Evolutionary conservation across 345 rosid species (phyloP).

Genomic region (Rhodomyrtus tomentosa): DNA sequence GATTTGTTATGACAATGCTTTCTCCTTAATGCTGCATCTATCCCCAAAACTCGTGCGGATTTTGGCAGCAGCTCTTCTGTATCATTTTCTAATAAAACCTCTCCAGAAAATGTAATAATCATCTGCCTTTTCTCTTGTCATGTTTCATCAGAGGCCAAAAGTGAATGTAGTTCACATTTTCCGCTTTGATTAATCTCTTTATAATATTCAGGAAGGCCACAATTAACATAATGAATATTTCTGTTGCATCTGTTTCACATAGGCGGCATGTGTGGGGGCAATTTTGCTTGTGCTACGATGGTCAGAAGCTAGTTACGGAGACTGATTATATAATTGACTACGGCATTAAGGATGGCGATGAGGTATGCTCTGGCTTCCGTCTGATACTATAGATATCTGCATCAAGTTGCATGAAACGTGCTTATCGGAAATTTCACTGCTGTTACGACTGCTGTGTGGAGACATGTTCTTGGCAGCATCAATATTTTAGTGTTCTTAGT

Average conservation of each 20-base stretch:
- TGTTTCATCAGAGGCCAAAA: not conserved
- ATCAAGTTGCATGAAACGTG: not conserved
- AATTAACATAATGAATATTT: not conserved
- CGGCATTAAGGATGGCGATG: constrained; percentile 79
- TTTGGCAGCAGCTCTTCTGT: not conserved
- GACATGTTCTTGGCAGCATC: not conserved
- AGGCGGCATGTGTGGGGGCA: constrained; percentile 95
- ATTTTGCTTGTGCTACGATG: constrained; percentile 60
- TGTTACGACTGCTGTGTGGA: not conserved
- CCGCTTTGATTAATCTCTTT: not conserved
- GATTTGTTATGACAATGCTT: not conserved
- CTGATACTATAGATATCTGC: not conserved
- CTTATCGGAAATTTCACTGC: not conserved
- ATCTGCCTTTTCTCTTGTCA: not conserved
- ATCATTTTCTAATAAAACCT: not conserved
- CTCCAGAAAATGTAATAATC: not conserved
- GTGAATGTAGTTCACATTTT: not conserved
- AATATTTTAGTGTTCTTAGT: not conserved
- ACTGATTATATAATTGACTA: constrained; percentile 31
- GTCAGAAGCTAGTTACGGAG: constrained; percentile 44
- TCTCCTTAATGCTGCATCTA: not conserved
- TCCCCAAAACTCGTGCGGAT: not conserved
- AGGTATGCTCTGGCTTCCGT: constrained; percentile 27
- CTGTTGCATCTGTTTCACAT: constrained; percentile 2
- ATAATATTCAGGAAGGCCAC: not conserved